phyloP scores from a whole-genome alignment of 2,329 filamentous ascomycete species.

The Coleophoma eucalyptorum region DNA sequence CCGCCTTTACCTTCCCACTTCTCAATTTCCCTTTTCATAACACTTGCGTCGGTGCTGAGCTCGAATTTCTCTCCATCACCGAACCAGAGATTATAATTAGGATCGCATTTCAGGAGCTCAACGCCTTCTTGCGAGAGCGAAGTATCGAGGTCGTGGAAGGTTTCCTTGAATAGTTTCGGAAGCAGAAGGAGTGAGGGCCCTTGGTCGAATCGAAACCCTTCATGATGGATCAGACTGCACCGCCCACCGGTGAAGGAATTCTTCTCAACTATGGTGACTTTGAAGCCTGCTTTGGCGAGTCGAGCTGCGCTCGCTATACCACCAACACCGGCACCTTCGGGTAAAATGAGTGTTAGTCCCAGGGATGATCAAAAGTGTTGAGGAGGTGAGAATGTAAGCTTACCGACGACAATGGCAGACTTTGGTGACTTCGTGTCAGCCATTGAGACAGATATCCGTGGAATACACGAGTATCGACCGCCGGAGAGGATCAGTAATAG shows the following conservation, averaged over 20 bases:
- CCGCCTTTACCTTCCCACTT: conserved; percentile 69
- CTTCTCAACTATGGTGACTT: conserved; percentile 76
- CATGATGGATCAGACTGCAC: conserved; percentile 60
- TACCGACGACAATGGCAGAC: conserved; percentile 51
- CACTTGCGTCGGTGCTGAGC: conserved; percentile 63
- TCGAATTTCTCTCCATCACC: conserved; percentile 61
- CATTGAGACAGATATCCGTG: conserved; percentile 13
- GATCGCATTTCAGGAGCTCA: conserved; percentile 65
- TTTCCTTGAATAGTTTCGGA: conserved; percentile 65
- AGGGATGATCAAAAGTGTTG: not conserved
- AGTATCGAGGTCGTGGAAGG: conserved; percentile 66
- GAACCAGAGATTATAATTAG: conserved; percentile 75
- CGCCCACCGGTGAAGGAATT: conserved; percentile 69
- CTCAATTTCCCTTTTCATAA: conserved; percentile 70
- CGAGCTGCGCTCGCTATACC: conserved; percentile 70
- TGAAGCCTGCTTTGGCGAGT: conserved; percentile 64
- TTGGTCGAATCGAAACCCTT: conserved; percentile 70
- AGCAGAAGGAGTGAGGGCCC: conserved; percentile 71
- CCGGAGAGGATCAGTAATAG: not conserved
- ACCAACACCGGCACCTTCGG: conserved; percentile 63
- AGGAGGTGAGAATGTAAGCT: conserved; percentile 14
- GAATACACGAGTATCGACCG: too few relatives aligned
- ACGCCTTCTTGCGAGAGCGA: conserved; percentile 63
- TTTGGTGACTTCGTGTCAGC: conserved; percentile 28
- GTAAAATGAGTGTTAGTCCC: conserved; percentile 8